phyloP scores from a whole-genome alignment of 169 alveolate species.

The Eimeria maxima region DNA sequence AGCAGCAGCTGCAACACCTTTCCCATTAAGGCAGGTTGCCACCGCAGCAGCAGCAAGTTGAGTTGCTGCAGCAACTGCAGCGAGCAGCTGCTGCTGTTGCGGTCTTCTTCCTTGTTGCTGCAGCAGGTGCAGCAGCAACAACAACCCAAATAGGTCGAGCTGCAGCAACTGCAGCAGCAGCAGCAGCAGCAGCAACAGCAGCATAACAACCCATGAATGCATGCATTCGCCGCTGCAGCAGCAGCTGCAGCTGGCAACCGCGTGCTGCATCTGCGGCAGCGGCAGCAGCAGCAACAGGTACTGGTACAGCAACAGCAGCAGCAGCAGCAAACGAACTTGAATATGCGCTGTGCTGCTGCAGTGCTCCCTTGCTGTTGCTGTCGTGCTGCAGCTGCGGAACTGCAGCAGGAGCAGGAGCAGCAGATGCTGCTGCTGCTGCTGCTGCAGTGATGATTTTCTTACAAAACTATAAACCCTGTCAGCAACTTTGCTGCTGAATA shows the following conservation, averaged over 20 bases:
- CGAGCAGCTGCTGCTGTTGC: background rate
- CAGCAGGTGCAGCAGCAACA: no score
- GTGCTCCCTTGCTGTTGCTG: background rate
- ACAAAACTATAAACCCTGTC: no score
- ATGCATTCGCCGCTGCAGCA: no score
- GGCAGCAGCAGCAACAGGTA: background rate
- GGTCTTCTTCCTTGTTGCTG: no score
- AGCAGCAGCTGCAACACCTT: conserved; percentile 31
- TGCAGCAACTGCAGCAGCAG: no score
- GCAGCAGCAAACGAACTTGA: background rate
- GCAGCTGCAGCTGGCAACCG: no score
- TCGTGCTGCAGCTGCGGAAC: no score
- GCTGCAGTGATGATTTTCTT: background rate
- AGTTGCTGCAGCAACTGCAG: background rate
- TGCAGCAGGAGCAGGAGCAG: no score
- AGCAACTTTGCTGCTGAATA: background rate
- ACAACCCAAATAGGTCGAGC: no score
- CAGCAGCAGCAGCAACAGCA: no score
- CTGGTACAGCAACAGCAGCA: background rate
- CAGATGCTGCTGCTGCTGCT: conserved; percentile 20
- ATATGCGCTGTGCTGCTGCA: background rate
- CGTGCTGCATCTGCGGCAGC: background rate
- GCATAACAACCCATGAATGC: no score
- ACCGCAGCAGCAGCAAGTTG: background rate
- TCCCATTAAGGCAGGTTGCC: background rate